Evolutionary conservation across 305 asterid genomes (phyloP), one percentile per base, ranked within the genome.

Genomic region (Fraxinus albicans): DNA sequence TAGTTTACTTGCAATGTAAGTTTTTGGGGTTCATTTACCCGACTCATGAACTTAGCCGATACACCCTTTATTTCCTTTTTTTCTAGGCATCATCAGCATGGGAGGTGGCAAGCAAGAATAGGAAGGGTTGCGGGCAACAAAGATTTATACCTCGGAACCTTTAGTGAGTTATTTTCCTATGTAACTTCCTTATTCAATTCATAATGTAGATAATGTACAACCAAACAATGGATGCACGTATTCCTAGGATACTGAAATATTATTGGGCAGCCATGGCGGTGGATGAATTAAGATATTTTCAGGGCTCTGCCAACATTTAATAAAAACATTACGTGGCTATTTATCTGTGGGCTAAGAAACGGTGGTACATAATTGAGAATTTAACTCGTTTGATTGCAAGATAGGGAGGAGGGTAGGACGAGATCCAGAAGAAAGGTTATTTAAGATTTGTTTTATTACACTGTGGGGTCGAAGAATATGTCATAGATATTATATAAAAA

Each of bases 81-180:
- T 82, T 79, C 27, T 87, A 93, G 97, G 91, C 97, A 93, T 86
- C 97, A 93, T 88, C 97, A 93, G 88, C 95, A 93, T 83, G 94
- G 97, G 38, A 90, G 95, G 55, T 91, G 97, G 97, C 95, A 93
- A 76, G 97, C 97, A 23, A 88, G 94, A 78, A 93, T 93, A 1
- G 94, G 97, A 17, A 85, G 97, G 85, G 97, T 93, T 4, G 97
- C 95, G 69, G 97, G 95, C 73, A 92, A 92, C 65, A 92, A 92
- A 85, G 97, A 91, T 82, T 92, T 92, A 25, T 90, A 92, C 85
- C 93, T 92, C 12, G 96, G 96, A 88, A 92, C 96, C 25, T 92
- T 92, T 80, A 90, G 97, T 92, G 67, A 84, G 93, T 87, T 38
- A 25, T 10, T 15, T 34, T 19, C 36, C 38, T 31, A 5, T 42